phyloP scores from a whole-genome alignment of 2,329 filamentous ascomycete genomes.

The Fusarium sp. region DNA sequence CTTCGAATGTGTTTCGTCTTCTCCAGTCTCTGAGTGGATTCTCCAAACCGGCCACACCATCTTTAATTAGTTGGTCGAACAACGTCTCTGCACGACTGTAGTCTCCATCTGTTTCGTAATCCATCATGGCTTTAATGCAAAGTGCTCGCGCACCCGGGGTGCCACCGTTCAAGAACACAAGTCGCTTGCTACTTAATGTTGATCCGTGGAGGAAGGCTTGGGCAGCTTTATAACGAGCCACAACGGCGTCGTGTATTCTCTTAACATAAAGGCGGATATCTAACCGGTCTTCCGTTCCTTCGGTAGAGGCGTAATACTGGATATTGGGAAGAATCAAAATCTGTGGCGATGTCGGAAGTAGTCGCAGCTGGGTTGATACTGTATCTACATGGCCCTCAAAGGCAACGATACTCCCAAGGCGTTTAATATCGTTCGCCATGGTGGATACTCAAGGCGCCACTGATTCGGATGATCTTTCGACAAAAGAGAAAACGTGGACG shows the following conservation, averaged over 20 bases:
- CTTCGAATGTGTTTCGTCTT: constrained; percentile 39
- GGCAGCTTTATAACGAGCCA: constrained; percentile 64
- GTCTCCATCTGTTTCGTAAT: constrained; percentile 67
- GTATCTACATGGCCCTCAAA: constrained; percentile 71
- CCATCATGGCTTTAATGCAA: constrained; percentile 69
- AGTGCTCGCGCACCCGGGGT: constrained; percentile 67
- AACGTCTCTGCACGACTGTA: constrained; percentile 64
- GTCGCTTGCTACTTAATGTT: constrained; percentile 62
- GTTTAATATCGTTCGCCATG: constrained; percentile 49
- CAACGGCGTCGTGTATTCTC: constrained; percentile 66
- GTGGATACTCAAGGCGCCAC: constrained; percentile 32
- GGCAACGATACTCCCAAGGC: constrained; percentile 68
- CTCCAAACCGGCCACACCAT: constrained; percentile 62
- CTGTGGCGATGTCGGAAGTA: constrained; percentile 72
- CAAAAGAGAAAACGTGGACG: constrained; percentile 6
- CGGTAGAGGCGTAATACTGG: constrained; percentile 61
- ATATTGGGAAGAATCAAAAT: constrained; percentile 70
- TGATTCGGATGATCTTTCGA: constrained; percentile 30
- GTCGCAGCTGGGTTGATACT: constrained; percentile 71
- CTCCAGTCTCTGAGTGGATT: constrained; percentile 44
- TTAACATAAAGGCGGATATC: constrained; percentile 60
- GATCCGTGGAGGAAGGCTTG: constrained; percentile 66
- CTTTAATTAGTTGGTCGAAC: constrained; percentile 66
- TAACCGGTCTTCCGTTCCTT: constrained; percentile 50
- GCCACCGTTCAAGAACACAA: constrained; percentile 75